Evolutionary conservation across 2,329 filamentous ascomycete species (phyloP).

Genomic region (Exutisphaerella laricina): DNA sequence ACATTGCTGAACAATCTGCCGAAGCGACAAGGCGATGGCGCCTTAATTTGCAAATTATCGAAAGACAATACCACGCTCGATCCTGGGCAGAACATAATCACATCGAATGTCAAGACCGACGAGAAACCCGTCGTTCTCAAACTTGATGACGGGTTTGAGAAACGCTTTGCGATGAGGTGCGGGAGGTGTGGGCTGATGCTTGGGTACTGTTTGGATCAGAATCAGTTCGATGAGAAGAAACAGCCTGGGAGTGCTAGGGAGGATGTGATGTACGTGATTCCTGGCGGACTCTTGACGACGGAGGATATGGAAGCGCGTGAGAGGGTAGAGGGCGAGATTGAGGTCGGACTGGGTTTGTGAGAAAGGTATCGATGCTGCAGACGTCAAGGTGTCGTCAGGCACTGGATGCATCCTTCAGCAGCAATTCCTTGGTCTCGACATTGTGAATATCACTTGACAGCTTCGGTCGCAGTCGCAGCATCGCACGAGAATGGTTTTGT

Average conservation of each 20-base stretch:
- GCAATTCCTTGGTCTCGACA: no score
- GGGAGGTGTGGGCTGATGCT: conserved; percentile 55
- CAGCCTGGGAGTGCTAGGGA: conserved; percentile 34
- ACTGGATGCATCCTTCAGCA: no score
- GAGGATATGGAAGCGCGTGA: conserved; percentile 43
- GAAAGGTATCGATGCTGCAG: no score
- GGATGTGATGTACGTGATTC: conserved; percentile 56
- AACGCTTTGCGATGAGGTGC: conserved; percentile 55
- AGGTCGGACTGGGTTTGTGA: no score
- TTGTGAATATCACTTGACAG: no score
- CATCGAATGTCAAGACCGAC: conserved; percentile 12
- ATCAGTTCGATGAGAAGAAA: conserved; percentile 40
- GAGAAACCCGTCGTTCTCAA: conserved; percentile 22
- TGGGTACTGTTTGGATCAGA: conserved; percentile 56
- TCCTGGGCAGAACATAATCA: conserved; percentile 19
- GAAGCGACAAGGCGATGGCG: conserved; percentile 48
- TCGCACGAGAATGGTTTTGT: no score
- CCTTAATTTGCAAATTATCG: conserved; percentile 53
- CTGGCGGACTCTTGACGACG: conserved; percentile 55
- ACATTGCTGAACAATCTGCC: conserved; percentile 50
- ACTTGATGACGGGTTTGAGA: conserved; percentile 59
- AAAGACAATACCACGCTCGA: conserved; percentile 15
- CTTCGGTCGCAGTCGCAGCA: no score
- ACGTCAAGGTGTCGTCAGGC: no score
- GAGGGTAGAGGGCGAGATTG: conserved; percentile 6